Base-by-base conservation (phyloP, 176 grass and related monocot species). In the Musa acuminata region DNA sequence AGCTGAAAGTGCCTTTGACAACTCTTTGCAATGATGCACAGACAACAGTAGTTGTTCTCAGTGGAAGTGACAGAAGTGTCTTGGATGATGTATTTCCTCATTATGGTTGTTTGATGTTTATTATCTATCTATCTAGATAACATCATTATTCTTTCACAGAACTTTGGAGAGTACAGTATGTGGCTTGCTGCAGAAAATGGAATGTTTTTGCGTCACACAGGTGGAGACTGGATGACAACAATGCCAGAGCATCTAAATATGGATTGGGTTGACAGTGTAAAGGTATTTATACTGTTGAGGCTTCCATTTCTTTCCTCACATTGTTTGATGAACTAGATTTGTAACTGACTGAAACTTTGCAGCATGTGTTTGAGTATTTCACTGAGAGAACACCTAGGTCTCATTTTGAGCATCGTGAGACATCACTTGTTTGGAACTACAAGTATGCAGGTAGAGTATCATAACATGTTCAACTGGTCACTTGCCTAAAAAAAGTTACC, bases 201-300 rank as follows among this genome's bases (percentile, higher is more conserved):
- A 9, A 99, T 99, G 95, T 99, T 99, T 85, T 76, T 99, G 78
- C 88, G 95, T 50, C 91, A 80, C 21, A 94, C 95, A 20, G 68
- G 84, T 52, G 91, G 95, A 73, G 86, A 99, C 69, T 99, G 95
- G 95, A 99, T 99, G 95, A 99, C 95, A 75, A 99, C 95, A 73
- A 99, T 99, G 95, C 95, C 95, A 16, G 95, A 99, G 52, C 95
- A 99, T 82, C 90, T 99, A 26, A 99, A 99, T 66, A 99, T 99
- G 95, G 95, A 99, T 75, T 99, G 95, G 95, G 91, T 99, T 1
- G 91, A 99, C 74, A 99, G 95, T 69, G 95, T 99, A 60, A 99
- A 99, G 91, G 95, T 99, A 67, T 72, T 54, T 51, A 49, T 27
- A 51, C 12, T 59, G 9, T 71, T 49, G 9, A 69, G 0, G 57